phyloP scores from a whole-genome alignment of 2,329 filamentous ascomycete species.

The Ceratocystis destructans region DNA sequence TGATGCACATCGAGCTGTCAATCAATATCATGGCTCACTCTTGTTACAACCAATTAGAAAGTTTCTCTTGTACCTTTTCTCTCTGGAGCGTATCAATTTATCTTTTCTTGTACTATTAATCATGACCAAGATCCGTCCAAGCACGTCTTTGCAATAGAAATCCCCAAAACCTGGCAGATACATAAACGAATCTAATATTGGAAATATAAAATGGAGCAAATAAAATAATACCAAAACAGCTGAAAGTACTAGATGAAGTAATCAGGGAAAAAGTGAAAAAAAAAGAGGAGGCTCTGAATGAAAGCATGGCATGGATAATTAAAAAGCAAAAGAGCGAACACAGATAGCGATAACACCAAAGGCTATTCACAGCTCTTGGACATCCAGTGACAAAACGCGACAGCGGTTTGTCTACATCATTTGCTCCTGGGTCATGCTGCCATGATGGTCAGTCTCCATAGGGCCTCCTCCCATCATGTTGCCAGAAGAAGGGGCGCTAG shows the following conservation, averaged over 20 bases:
- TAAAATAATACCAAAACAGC: background rate
- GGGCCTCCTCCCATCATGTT: conserved; percentile 35
- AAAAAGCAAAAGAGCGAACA: conserved; percentile 11
- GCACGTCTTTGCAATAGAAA: no score
- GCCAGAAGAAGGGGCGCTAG: conserved; percentile 3
- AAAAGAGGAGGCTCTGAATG: background rate
- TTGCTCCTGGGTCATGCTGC: conserved; percentile 75
- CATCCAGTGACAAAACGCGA: background rate
- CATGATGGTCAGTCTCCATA: conserved; percentile 71
- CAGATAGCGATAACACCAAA: background rate
- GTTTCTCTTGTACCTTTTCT: no score
- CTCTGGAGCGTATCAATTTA: no score
- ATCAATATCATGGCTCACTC: no score
- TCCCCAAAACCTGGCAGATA: background rate
- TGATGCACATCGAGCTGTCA: background rate
- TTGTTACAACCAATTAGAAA: no score
- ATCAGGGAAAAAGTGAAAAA: background rate
- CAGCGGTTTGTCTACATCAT: conserved; percentile 56
- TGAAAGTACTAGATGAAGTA: background rate
- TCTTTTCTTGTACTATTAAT: no score
- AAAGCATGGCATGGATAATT: conserved; percentile 9
- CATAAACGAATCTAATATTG: background rate
- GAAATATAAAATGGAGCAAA: background rate
- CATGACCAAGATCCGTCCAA: no score
- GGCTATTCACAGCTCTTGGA: background rate